A percentile compares a stretch with the other conserved stretches of the same genome.
Evolutionary conservation across 1,284 basidiomycete genomes (phyloP).

Genomic region (Cystobasidium sp.): DNA sequence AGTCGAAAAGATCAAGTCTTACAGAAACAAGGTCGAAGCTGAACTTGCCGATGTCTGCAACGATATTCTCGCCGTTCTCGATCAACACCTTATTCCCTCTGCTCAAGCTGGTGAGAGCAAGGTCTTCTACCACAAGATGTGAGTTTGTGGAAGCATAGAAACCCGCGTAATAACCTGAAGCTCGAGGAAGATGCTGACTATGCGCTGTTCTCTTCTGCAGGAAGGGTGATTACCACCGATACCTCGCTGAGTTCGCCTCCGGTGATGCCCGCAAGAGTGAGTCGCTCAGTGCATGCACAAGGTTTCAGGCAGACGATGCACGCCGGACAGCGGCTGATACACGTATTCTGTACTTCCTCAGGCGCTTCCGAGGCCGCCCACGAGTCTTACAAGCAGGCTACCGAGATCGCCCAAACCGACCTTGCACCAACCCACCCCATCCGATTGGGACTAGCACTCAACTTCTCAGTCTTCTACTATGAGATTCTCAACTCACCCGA

Average conservation of each 20-base stretch:
- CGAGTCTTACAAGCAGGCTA: conserved; percentile 99
- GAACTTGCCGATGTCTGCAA: conserved; percentile 99
- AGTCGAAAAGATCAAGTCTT: conserved; percentile 96
- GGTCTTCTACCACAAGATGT: conserved; percentile 99
- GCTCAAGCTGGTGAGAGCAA: conserved; percentile 98
- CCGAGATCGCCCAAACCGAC: conserved; percentile 91
- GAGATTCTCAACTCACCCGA: conserved; percentile 99
- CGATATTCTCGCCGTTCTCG: conserved; percentile 97
- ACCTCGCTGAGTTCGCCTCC: conserved; percentile 98
- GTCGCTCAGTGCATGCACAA: not conserved
- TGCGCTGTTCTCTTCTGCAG: conserved; percentile 59
- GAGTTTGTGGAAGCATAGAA: conserved; percentile 14
- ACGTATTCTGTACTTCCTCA: conserved; percentile 58
- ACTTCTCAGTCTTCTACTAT: conserved; percentile 99
- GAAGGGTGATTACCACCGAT: conserved; percentile 99
- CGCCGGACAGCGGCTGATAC: not conserved
- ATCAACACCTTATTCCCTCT: conserved; percentile 98
- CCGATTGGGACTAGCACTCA: conserved; percentile 96
- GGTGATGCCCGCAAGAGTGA: conserved; percentile 95
- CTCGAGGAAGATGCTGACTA: conserved; percentile 18
- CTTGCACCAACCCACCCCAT: conserved; percentile 99
- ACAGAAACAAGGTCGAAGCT: conserved; percentile 97
- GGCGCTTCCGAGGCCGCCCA: conserved; percentile 88
- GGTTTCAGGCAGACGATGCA: not conserved
- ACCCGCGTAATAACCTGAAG: conserved; percentile 9